Base-by-base conservation (phyloP, 2,329 filamentous ascomycete genomes). In the Botrytis pseudocinerea region DNA sequence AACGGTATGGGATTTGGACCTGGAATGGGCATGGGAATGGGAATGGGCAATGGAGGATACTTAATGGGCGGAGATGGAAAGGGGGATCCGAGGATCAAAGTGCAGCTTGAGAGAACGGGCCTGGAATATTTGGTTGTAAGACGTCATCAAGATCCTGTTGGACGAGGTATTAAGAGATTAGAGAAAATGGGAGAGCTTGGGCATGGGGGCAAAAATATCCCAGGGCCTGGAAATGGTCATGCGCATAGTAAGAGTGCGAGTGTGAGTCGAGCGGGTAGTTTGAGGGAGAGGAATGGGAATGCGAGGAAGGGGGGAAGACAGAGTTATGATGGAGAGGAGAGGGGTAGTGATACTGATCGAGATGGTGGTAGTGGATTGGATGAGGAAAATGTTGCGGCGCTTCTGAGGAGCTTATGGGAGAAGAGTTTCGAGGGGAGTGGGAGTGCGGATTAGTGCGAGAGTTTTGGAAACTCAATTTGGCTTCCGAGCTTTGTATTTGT, bases 101-200 rank as follows among this genome's bases (percentile, higher is more conserved):
- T 89, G 79, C 86, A 91, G 66, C 86, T 93, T 71, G 91, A 93
- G 80, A 87, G 90, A 64, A 92, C 91, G 1, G 90, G 89, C 25
- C 88, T 92, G 82, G 91, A 93, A 79, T 93, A 93, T 80, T 85
- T 90, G n/a, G 91, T 93, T 14, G 90, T 94, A 48, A 87, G 91
- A 71, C 85, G 92, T 62, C 91, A 91, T 79, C 90, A 92, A 78
- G 92, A 93, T 77, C 91, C 92, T 0, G 85, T 93, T 28, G 88
- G 87, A 7, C 87, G 91, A 63, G 91, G 90, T 0, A 82, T 93
- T 28, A 81, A 82, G 40, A 84, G 89, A 40, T 80, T 91, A 18
- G 81, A 85, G 44, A 84, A 86, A 68, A 82, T 89, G 1, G 70
- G 70, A 14, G 86, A 88, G 0, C 87, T 86, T 12, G 80, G 83